Percentiles rank a stretch among this genome's conserved stretches.
These are phyloP conservation scores for Exophiala sp. DNA, from an alignment of 2,329 filamentous ascomycete genomes.

Conservation along the genomic window DNA sequence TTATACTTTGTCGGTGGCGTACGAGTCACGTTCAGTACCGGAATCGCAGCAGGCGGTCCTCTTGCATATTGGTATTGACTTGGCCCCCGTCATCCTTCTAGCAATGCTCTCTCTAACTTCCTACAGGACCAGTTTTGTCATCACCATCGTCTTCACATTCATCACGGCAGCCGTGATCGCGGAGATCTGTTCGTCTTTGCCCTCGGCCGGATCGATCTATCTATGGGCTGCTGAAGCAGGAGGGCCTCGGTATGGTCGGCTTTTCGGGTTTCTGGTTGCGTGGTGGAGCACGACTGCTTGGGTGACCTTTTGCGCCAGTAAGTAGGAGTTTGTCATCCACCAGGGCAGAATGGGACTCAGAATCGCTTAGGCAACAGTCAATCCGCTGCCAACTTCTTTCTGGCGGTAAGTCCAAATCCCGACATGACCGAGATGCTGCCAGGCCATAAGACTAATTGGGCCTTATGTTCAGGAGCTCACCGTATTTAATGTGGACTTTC, in stretches of 20 bases:
- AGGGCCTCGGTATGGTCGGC: not conserved
- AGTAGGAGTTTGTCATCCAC: too few relatives aligned
- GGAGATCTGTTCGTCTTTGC: not conserved
- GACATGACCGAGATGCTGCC: not conserved
- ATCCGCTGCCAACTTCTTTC: not conserved
- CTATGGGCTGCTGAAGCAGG: not conserved
- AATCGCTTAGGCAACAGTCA: too few relatives aligned
- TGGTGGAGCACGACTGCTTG: not conserved
- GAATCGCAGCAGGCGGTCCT: slow-evolving; percentile 56
- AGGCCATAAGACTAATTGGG: not conserved
- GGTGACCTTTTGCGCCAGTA: not conserved
- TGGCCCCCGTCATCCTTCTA: too few relatives aligned
- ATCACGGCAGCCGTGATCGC: not conserved
- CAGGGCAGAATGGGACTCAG: too few relatives aligned
- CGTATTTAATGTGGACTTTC: not conserved
- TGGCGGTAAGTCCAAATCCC: not conserved
- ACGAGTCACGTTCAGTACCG: slow-evolving; percentile 57
- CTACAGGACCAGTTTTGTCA: not conserved
- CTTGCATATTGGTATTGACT: slow-evolving; percentile 52
- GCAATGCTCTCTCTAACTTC: not conserved
- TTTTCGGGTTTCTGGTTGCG: not conserved
- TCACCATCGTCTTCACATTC: not conserved
- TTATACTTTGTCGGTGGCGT: not conserved
- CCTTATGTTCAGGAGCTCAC: not conserved
- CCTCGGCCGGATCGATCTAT: not conserved